Conservation (phyloP, 129 eudicot species). For the Helianthus annuus region DNA sequence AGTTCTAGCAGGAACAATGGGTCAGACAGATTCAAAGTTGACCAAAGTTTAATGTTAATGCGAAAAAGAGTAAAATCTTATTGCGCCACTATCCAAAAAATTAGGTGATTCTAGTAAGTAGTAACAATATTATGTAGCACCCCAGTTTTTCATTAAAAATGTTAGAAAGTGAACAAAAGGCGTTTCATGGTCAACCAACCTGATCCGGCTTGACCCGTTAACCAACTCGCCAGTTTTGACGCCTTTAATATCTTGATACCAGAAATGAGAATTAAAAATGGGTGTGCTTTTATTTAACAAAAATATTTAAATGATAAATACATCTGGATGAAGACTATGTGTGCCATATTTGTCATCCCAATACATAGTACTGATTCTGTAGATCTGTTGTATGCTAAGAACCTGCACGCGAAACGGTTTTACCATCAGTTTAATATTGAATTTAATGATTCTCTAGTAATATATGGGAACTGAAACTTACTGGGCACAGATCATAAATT, state of each 20-base stretch:
- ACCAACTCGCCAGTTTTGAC: neutral
- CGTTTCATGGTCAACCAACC: too few relatives aligned
- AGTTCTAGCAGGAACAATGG: neutral
- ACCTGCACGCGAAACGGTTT: slow-evolving; percentile 38
- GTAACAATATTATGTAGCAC: neutral
- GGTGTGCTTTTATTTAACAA: neutral
- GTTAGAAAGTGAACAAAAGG: neutral
- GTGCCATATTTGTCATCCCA: slow-evolving; percentile 97
- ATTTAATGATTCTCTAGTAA: slow-evolving; percentile 2
- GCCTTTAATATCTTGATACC: slow-evolving; percentile 1
- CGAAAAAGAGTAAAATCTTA: neutral
- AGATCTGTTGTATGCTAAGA: slow-evolving; percentile 85
- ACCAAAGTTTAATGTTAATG: neutral
- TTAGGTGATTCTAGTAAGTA: neutral
- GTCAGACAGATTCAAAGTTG: neutral
- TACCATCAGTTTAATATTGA: neutral
- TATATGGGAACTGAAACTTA: slow-evolving; percentile 40
- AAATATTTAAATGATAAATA: slow-evolving; percentile 7
- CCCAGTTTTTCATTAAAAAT: neutral
- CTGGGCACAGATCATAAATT: slow-evolving; percentile 91
- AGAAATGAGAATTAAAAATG: slow-evolving; percentile 11
- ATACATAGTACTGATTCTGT: slow-evolving; percentile 94
- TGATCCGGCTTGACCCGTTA: neutral
- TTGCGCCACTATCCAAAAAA: neutral
- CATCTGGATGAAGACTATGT: slow-evolving; percentile 74